These are phyloP conservation scores for Beauveria australis DNA, from an alignment of 2,329 filamentous ascomycete species.

Conservation along the genomic window DNA sequence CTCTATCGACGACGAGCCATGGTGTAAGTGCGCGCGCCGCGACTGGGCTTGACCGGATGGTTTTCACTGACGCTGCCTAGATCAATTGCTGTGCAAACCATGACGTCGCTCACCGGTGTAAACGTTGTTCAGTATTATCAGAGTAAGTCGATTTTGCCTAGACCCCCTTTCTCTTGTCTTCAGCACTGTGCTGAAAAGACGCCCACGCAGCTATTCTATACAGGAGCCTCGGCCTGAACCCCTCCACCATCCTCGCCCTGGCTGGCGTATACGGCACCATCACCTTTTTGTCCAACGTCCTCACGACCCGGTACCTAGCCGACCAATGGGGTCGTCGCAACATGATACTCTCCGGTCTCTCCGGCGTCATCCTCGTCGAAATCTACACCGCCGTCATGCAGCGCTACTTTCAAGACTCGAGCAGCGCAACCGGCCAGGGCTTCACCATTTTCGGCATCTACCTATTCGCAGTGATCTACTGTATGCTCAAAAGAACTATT, in stretches of 20 bases:
- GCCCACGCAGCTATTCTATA: slow-evolving; percentile 34
- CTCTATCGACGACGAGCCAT: slow-evolving; percentile 43
- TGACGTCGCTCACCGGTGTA: slow-evolving; percentile 48
- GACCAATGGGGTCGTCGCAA: slow-evolving; percentile 53
- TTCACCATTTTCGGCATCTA: slow-evolving; percentile 54
- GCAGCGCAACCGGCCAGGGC: slow-evolving; percentile 48
- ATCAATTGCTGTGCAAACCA: slow-evolving; percentile 47
- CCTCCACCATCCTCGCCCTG: slow-evolving; percentile 42
- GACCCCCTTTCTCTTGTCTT: neutral
- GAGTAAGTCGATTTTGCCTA: slow-evolving; percentile 19
- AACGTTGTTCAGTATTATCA: slow-evolving; percentile 44
- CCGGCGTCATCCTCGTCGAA: slow-evolving; percentile 44
- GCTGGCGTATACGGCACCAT: slow-evolving; percentile 47
- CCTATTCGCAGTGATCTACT: slow-evolving; percentile 48
- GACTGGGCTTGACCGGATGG: neutral
- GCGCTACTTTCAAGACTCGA: slow-evolving; percentile 43
- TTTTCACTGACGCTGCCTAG: slow-evolving; percentile 12
- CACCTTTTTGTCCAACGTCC: slow-evolving; percentile 40
- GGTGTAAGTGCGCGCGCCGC: slow-evolving; percentile 27
- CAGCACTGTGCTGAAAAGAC: neutral
- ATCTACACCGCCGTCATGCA: slow-evolving; percentile 55
- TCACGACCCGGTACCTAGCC: slow-evolving; percentile 44
- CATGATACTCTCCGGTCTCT: slow-evolving; percentile 47
- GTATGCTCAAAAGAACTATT: neutral
- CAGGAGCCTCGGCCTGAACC: slow-evolving; percentile 42